These are phyloP conservation scores for Lippia alba DNA, from an alignment of 305 asterid species.

Conservation along the genomic window DNA sequence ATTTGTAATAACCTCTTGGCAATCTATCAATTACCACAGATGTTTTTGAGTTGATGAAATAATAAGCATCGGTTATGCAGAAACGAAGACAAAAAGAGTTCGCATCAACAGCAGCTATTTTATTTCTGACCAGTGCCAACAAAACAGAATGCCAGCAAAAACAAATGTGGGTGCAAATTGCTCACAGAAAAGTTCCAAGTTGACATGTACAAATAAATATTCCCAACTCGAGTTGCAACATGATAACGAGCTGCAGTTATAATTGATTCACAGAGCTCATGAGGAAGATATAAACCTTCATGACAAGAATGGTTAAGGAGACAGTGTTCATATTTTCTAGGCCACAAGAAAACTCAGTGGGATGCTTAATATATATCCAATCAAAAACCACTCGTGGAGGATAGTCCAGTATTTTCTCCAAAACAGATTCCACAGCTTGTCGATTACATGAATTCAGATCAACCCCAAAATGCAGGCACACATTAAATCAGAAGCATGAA, in stretches of 20 bases:
- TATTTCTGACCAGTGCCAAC: slow-evolving; percentile 8
- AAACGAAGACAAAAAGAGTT: slow-evolving; percentile 18
- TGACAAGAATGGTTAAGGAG: slow-evolving; percentile 13
- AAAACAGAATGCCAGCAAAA: background rate
- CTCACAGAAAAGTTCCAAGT: background rate
- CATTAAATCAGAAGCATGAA: slow-evolving; percentile 15
- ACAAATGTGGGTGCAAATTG: slow-evolving; percentile 11
- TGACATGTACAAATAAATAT: slow-evolving; percentile 5
- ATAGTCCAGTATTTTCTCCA: slow-evolving; percentile 1
- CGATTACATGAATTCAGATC: slow-evolving; percentile 17
- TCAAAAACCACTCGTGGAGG: slow-evolving; percentile 16
- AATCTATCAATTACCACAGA: slow-evolving; percentile 56
- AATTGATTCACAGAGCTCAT: slow-evolving; percentile 1
- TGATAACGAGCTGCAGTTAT: slow-evolving; percentile 1
- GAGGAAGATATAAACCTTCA: background rate
- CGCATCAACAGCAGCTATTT: slow-evolving; percentile 11
- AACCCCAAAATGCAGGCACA: slow-evolving; percentile 30
- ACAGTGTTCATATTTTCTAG: background rate
- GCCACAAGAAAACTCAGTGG: slow-evolving; percentile 8
- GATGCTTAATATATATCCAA: background rate
- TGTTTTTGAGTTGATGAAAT: slow-evolving; percentile 30
- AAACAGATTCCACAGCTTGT: slow-evolving; percentile 12
- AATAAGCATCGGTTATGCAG: slow-evolving; percentile 27
- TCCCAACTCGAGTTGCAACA: slow-evolving; percentile 3
- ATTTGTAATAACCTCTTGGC: slow-evolving; percentile 88